A percentile compares a stretch with the other conserved stretches of the same genome.
These are phyloP conservation scores for Vicia sativa DNA, from an alignment of 306 rosid genomes.

Conservation along the genomic window DNA sequence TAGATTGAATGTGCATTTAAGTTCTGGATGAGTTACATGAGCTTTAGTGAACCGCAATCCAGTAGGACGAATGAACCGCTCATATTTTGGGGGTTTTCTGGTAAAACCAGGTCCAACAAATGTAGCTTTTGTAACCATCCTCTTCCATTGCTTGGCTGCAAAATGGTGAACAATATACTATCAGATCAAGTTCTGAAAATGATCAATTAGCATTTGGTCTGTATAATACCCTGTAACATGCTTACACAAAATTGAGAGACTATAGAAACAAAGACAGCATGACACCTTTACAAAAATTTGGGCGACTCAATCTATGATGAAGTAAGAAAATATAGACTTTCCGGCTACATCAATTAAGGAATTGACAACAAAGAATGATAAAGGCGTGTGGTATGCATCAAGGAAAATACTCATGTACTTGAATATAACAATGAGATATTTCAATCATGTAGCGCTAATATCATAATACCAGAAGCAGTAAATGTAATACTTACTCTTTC, in stretches of 20 bases:
- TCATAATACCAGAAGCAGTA: background rate
- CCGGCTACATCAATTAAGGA: background rate
- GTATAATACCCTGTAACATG: background rate
- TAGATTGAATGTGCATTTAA: slow-evolving; percentile 90
- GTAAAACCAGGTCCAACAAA: slow-evolving; percentile 95
- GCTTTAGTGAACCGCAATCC: slow-evolving; percentile 94
- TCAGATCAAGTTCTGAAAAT: slow-evolving; percentile 13
- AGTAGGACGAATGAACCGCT: slow-evolving; percentile 85
- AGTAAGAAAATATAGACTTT: background rate
- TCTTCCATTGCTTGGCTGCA: slow-evolving; percentile 97
- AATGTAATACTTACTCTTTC: slow-evolving; percentile 66
- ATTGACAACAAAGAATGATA: slow-evolving; percentile 5
- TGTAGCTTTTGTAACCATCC: slow-evolving; percentile 97
- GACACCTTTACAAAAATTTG: background rate
- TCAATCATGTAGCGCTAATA: background rate
- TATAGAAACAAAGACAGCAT: background rate
- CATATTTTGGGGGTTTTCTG: slow-evolving; percentile 95
- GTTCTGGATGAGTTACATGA: slow-evolving; percentile 95
- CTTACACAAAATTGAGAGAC: background rate
- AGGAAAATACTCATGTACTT: slow-evolving; percentile 10
- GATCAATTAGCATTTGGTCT: background rate
- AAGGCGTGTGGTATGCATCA: background rate
- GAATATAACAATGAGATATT: background rate
- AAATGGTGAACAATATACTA: slow-evolving; percentile 18
- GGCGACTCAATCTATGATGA: slow-evolving; percentile 11